Evolutionary conservation across 306 rosid species (phyloP), one percentile per base, ranked within the genome.

Genomic region (Rosa rugosa): DNA sequence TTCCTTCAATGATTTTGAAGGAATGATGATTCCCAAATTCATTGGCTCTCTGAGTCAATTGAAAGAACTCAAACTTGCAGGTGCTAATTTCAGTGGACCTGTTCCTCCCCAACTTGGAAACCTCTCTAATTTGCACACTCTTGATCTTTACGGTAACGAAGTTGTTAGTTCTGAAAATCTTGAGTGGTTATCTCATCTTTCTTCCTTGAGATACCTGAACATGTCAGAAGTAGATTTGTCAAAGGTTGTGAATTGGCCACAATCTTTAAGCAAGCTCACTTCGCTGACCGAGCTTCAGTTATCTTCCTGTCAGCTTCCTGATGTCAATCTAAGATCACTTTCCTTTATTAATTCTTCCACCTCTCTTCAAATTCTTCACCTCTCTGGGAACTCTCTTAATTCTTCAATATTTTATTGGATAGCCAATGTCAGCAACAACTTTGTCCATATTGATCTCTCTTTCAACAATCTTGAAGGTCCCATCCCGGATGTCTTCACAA

Each of bases 261-360:
- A 1, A 23, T 60, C 66, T 60, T 23, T 60, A 5, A 60, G 66
- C 66, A 25, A 60, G 31, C 38, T 60, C 36, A 25, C 38, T 23
- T 60, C 18, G 4, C 38, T 60, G 5, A 60, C 2, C 11, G 66
- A 60, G 66, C 38, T 60, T 25, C 0, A 1, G 3, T 23, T 59
- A 23, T 0, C 7, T 9, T 0, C 0, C 0, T 59, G 65, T 11
- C 0, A 3, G 0, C 66, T 60, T 60, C 66, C 66, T 25, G 18
- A 60, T 60, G 38, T 60, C 38, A 11, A 23, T 25, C 8, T 11
- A 60, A 60, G 17, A 12, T 60, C 66, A 23, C 7, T 60, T 60
- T 60, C 66, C 8, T 4, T 1, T 1, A 60, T 23, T 5, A 60
- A 60, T 60, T 60, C 38, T 10, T 60, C 66, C 38, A 60, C 17